Percentiles rank a stretch among this genome's conserved stretches.
Evolutionary conservation across 1,139 yeast genomes (phyloP).

Genomic region (Hansenula lynferdii): DNA sequence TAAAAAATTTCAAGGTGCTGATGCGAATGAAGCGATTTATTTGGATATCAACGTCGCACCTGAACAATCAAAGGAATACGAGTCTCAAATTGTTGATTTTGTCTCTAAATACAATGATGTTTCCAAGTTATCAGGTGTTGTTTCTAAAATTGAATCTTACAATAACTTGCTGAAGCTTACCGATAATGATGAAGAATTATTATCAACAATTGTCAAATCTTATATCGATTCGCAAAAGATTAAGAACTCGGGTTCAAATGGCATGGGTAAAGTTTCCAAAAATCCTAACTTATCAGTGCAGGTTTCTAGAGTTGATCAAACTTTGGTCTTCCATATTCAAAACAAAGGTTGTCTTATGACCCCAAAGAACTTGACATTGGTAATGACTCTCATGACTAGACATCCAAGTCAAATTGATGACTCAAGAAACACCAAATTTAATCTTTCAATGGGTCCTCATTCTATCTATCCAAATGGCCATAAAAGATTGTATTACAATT

Average conservation of each 20-base stretch:
- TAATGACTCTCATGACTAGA: background rate
- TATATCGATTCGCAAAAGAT: background rate
- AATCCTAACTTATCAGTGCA: background rate
- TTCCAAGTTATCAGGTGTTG: background rate
- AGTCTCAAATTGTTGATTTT: slow-evolving; percentile 1
- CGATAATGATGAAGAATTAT: background rate
- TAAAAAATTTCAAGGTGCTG: too few relatives aligned
- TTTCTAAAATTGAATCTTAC: background rate
- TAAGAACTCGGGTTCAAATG: too few relatives aligned
- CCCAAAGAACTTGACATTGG: slow-evolving; percentile 3
- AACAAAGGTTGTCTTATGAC: background rate
- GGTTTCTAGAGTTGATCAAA: background rate
- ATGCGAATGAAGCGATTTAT: background rate
- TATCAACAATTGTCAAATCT: background rate
- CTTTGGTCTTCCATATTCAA: background rate
- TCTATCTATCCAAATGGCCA: slow-evolving; percentile 4
- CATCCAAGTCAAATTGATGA: background rate
- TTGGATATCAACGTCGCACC: background rate
- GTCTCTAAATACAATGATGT: slow-evolving; percentile 2
- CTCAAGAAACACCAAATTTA: background rate
- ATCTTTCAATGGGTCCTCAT: slow-evolving; percentile 4
- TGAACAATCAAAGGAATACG: background rate
- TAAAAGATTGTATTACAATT: slow-evolving; percentile 1
- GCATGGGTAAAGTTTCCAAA: background rate
- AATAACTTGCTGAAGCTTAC: background rate